Percentiles rank a stretch among this genome's conserved stretches.
Conservation (phyloP, 2,329 filamentous ascomycete species). For the Colletotrichum sp. region DNA sequence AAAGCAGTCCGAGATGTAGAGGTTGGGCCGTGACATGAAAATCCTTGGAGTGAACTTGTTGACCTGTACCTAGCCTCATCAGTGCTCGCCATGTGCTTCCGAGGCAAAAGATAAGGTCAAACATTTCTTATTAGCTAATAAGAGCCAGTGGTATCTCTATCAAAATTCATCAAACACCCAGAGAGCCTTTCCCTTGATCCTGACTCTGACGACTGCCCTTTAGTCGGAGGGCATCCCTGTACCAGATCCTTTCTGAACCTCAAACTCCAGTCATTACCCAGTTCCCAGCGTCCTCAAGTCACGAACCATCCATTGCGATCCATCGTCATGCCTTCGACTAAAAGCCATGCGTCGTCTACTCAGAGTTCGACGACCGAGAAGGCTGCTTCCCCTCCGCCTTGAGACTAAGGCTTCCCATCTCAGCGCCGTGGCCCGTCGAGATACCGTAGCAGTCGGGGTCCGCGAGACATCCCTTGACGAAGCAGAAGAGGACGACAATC, state of each 20-base stretch:
- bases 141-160: constrained; percentile 10
- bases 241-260: not conserved
- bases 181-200: not conserved
- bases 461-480: constrained; percentile 36
- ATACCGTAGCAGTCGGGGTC: constrained; percentile 21
- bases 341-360: not conserved
- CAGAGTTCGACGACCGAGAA: not conserved
- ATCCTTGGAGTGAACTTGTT: too few species aligned
- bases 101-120: not conserved
- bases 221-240: not conserved
- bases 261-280: constrained; percentile 7
- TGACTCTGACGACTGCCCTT: not conserved
- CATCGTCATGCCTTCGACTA: not conserved
- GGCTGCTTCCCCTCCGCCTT: constrained; percentile 23
- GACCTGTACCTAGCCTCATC: too few species aligned
- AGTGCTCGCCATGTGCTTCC: not conserved
- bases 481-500: constrained; percentile 42
- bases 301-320: not conserved
- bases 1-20: not conserved
- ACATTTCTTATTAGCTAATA: not conserved
- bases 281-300: not conserved
- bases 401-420: constrained; percentile 30
- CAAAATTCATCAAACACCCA: not conserved
- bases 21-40: too few species aligned
- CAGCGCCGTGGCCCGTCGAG: constrained; percentile 22